Base-by-base conservation (phyloP, 257 asterid genomes). In the Coffea eugenioides region DNA sequence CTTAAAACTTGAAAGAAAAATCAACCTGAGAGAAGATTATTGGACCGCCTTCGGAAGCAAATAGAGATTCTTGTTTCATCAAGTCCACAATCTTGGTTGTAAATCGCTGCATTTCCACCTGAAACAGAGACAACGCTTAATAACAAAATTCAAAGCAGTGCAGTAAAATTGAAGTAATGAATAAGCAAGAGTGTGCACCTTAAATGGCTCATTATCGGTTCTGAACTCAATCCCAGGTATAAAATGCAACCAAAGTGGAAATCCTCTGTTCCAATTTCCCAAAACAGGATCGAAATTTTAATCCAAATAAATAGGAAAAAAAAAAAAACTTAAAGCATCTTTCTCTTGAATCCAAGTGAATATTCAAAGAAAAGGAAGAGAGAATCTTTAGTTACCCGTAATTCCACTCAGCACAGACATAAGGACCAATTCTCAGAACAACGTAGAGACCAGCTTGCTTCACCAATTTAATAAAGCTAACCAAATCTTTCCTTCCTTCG, bases 181-280 rank as follows among this genome's bases (percentile, higher is more conserved):
- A 45, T 21, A n/a, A 72, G n/a, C n/a, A 21, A 78, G 54, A 76
- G 31, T 8, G 76, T 78, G 16, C 71, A 90, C 98, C 97, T 93
- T 93, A 85, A 88, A 93, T 2, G 96, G 97, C 81, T 90, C 89
- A 77, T 93, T 93, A 82, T 93, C 92, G 0, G 97, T 89, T 78
- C 99, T 91, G 79, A 95, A 82, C 88, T 81, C 84, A 70, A 95
- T 86, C 76, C 97, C 97, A 13, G 97, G 93, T 77, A 93, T 82
- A 82, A 91, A 91, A 87, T 95, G 98, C 91, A 95, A 86, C 99
- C 99, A 95, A 39, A 95, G 80, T 51, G 99, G 98, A 89, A 95
- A 93, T 27, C 99, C 99, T 5, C 99, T 95, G 97, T 73, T 77
- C 82, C 67, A 79, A 80, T 90, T 93, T 75, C 74, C 83, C 74